Evolutionary conservation across 495 filamentous ascomycete species (phyloP), one percentile per base, ranked within the genome.

Genomic region (Mytilinidion resinicola): DNA sequence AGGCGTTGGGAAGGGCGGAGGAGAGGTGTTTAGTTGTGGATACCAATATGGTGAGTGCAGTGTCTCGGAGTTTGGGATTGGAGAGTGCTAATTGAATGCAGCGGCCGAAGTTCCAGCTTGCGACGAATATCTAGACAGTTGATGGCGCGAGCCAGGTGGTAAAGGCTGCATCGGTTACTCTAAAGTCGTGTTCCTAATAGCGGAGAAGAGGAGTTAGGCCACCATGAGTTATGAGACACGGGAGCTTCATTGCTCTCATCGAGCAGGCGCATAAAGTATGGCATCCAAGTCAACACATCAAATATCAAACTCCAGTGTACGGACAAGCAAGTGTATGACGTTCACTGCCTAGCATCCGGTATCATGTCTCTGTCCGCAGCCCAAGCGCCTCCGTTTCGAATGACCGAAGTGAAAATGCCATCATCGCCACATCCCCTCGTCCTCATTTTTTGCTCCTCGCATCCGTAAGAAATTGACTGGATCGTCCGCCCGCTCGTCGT

Each of bases 1-100:
- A 83, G 1, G 70, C 85, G 5, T 69, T 88, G 30, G 85, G 85
- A n/a, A 81, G 84, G 36, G 80, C 78, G 1, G 82, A 82, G 51
- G 81, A 84, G 67, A 80, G 82, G 21, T 70, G 87, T 15, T 73
- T 90, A 12, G 71, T 88, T 1, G 83, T 86, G 14, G 83, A 88
- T 67, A 82, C 82, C 53, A 63, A 57, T 57, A 62, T 69, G 52
- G 61, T 60, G 50, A 50, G 51, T 59, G 17, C 7, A n/a, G 5
- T 37, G 7, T 15, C 10, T 6, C 6, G 4, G 33, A 53, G 3
- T 17, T 34, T 3, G 17, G 17, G 17, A 19, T n/a, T 14, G 14
- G 41, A n/a, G 41, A 51, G n/a, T 8, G 48, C 9, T 51, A 25
- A 30, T 33, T 15, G 15, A 34, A 52, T 38, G 57, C 21, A 62